Conservation (phyloP, 2,329 filamentous ascomycete species). For the Pestalotiopsis sp. region DNA sequence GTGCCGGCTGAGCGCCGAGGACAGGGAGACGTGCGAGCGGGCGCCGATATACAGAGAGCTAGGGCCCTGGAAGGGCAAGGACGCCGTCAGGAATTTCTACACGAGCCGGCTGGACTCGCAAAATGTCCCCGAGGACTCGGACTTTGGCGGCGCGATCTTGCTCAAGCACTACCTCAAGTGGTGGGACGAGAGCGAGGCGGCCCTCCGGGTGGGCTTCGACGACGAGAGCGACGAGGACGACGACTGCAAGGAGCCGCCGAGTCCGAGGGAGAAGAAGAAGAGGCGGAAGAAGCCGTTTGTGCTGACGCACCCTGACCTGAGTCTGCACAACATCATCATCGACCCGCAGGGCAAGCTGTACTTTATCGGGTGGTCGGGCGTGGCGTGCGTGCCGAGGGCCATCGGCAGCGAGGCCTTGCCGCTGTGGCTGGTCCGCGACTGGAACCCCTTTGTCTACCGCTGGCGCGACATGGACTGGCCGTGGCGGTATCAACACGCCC, state of each 20-base stretch:
- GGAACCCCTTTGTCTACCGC: constrained; percentile 23
- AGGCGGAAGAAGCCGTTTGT: constrained; percentile 18
- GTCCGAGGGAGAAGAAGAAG: too few relatives aligned
- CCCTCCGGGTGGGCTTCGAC: neutral
- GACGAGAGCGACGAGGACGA: neutral
- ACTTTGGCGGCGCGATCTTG: constrained; percentile 19
- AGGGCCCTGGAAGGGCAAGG: constrained; percentile 15
- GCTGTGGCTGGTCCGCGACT: constrained; percentile 26
- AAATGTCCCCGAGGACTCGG: constrained; percentile 14
- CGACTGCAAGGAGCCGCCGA: neutral
- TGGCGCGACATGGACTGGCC: constrained; percentile 17
- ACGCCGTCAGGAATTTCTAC: constrained; percentile 14
- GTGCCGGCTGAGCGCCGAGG: neutral
- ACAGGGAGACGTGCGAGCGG: constrained; percentile 17
- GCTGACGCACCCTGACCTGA: constrained; percentile 24
- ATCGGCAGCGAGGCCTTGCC: constrained; percentile 25
- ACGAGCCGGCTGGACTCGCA: constrained; percentile 20
- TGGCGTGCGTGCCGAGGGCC: constrained; percentile 20
- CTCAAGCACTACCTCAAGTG: constrained; percentile 20
- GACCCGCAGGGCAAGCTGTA: constrained; percentile 20
- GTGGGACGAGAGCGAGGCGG: constrained; percentile 20
- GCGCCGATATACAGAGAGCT: constrained; percentile 17
- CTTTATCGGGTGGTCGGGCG: constrained; percentile 27
- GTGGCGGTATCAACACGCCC: neutral
- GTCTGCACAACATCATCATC: constrained; percentile 25